phyloP scores from a whole-genome alignment of 106 monocot genomes.

The Alisma plantagoaquatica region DNA sequence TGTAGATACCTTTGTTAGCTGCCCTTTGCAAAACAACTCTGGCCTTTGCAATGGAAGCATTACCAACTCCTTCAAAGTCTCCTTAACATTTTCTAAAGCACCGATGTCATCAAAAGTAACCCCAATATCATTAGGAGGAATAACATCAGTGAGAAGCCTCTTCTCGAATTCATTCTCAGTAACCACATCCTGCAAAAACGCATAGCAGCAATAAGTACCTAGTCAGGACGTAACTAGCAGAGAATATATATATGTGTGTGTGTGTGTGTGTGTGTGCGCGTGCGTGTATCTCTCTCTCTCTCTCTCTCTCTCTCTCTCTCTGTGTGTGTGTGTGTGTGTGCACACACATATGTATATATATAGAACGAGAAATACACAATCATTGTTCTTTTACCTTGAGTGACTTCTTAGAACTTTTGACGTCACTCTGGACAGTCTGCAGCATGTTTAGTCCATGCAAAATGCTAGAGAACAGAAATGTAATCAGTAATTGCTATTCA shows the following conservation, averaged over 20 bases:
- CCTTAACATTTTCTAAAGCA: conserved; percentile 93
- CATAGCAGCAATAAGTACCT: neutral
- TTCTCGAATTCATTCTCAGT: conserved; percentile 99
- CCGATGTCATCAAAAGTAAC: conserved; percentile 98
- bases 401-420: conserved; percentile 16
- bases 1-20: conserved; percentile 97
- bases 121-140: conserved; percentile 92
- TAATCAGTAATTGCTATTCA: neutral
- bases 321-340: neutral
- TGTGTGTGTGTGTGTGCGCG: too few species aligned
- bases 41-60: conserved; percentile 99
- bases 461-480: conserved; percentile 4
- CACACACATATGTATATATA: neutral
- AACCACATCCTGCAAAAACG: conserved; percentile 60
- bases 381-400: conserved; percentile 15
- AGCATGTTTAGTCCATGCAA: conserved; percentile 19
- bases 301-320: neutral
- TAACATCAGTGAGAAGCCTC: conserved; percentile 86
- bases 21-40: conserved; percentile 93
- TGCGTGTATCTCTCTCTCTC: too few species aligned
- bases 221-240: neutral
- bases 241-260: neutral
- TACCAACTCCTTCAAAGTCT: conserved; percentile 92
- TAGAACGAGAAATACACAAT: neutral
- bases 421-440: conserved; percentile 18